Base-by-base conservation (phyloP, 2,329 filamentous ascomycete genomes). In the Epichloe bromicola region DNA sequence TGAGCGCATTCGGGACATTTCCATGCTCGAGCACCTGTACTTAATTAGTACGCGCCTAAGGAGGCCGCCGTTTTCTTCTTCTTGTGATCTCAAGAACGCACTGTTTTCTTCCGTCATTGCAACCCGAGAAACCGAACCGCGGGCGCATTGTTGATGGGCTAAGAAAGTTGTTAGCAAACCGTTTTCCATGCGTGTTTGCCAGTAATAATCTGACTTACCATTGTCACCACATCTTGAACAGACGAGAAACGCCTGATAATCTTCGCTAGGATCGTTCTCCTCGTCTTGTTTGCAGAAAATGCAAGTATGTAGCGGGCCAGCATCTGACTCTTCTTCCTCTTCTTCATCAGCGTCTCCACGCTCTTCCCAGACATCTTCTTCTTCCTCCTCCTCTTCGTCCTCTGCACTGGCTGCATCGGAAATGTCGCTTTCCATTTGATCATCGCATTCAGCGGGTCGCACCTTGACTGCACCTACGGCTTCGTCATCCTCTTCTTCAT, bases 81-180 rank as follows among this genome's bases (percentile, higher is more conserved):
- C 30, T 30, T 37, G 7, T 12, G 17, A 23, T 41, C 17, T 19
- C 5, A 15, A 36, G 2, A 5, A 57, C 63, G 51, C 53, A 68
- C 66, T 56, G 23, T 67, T 67, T 20, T 59, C 53, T 46, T 63
- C 61, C 23, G 58, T 67, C 60, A 68, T 60, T 12, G 66, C 26
- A 30, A 8, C 26, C 26, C 26, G 26, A 30, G 26, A 64, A 17
- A 59, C 66, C 70, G 80, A 79, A 64, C 85, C 79, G 63, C 85
- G 82, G 53, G 88, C 90, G 70, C 91, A 96, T 76, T 93, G 85
- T 66, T 85, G 83, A 73, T 97, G 91, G 62, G 89, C 91, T 95
- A 26, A 30, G 33, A 72, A 64, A 72, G 61, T 68, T 56, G 63
- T 77, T 60, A 75, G 70, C 59, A 56, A 44, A 14, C 2, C n/a